A percentile compares a stretch with the other conserved stretches of the same genome.
Evolutionary conservation across 164 flowering plant species (phyloP).

Genomic region (Umbilicus rupestris): DNA sequence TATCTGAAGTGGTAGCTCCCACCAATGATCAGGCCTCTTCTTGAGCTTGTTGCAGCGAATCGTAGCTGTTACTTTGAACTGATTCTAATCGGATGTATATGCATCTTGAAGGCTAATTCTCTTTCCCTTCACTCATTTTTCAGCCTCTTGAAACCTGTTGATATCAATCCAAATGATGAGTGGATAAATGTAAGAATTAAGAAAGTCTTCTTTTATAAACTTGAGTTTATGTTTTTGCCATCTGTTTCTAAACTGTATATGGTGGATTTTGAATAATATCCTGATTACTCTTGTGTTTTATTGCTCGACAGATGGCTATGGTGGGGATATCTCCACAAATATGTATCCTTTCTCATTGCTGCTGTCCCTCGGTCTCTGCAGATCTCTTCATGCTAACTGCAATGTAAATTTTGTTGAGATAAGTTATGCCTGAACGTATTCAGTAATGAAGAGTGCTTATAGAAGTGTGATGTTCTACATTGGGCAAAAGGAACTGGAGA

Average conservation of each 20-base stretch:
- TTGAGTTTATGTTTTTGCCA: neutral
- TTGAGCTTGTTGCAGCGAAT: neutral
- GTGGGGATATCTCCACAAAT: constrained; percentile 85
- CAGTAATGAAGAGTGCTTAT: constrained; percentile 94
- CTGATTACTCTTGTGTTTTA: neutral
- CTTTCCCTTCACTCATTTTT: constrained; percentile 14
- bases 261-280: neutral
- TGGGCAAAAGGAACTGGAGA: constrained; percentile 90
- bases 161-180: constrained; percentile 86
- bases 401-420: neutral
- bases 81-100: neutral
- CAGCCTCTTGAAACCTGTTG: constrained; percentile 93
- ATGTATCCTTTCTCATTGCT: constrained; percentile 46
- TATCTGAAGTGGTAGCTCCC: neutral
- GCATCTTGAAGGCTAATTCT: neutral
- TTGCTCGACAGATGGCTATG: constrained; percentile 75
- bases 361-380: neutral
- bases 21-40: neutral
- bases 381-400: neutral
- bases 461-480: constrained; percentile 87
- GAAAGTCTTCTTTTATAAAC: neutral
- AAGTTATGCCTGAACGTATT: constrained; percentile 31
- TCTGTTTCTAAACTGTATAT: neutral
- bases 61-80: neutral
- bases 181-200: constrained; percentile 84